A percentile compares a stretch with the other conserved stretches of the same genome.
phyloP scores from a whole-genome alignment of 2,329 filamentous ascomycete species.

The Ceratocystis ficicola region DNA sequence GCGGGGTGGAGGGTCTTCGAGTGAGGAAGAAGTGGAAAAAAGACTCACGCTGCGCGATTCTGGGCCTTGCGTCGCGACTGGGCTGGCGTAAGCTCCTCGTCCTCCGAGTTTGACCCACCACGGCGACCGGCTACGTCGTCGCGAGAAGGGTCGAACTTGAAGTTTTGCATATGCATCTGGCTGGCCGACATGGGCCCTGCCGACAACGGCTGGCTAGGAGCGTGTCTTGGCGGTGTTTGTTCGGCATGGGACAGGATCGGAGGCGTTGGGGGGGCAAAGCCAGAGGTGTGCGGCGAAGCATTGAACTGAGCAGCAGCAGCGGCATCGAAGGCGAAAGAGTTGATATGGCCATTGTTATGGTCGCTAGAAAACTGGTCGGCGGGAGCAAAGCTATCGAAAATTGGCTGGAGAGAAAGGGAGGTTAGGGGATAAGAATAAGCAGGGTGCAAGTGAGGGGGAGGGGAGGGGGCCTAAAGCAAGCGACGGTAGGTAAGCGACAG shows the following conservation, averaged over 20 bases:
- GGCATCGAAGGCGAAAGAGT: slow-evolving; percentile 15
- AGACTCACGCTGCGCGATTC: slow-evolving; percentile 48
- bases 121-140: slow-evolving; percentile 29
- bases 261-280: slow-evolving; percentile 18
- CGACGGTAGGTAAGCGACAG: background rate
- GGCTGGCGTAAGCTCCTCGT: slow-evolving; percentile 44
- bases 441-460: background rate
- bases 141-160: slow-evolving; percentile 32
- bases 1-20: no score
- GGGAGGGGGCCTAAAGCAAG: background rate
- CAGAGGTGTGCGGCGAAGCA: background rate
- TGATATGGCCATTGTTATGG: background rate
- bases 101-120: slow-evolving; percentile 39
- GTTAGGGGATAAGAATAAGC: slow-evolving; percentile 7
- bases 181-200: background rate
- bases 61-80: slow-evolving; percentile 49
- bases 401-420: slow-evolving; percentile 12
- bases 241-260: slow-evolving; percentile 21
- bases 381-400: slow-evolving; percentile 14
- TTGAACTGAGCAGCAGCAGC: background rate
- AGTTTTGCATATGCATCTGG: slow-evolving; percentile 23
- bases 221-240: slow-evolving; percentile 15
- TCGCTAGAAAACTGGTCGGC: background rate
- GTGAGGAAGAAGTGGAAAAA: slow-evolving; percentile 3
- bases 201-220: background rate